Evolutionary conservation across 2,329 filamentous ascomycete species (phyloP), one percentile per base, ranked within the genome.

Genomic region (Ceratocystiopsis brevicomis): DNA sequence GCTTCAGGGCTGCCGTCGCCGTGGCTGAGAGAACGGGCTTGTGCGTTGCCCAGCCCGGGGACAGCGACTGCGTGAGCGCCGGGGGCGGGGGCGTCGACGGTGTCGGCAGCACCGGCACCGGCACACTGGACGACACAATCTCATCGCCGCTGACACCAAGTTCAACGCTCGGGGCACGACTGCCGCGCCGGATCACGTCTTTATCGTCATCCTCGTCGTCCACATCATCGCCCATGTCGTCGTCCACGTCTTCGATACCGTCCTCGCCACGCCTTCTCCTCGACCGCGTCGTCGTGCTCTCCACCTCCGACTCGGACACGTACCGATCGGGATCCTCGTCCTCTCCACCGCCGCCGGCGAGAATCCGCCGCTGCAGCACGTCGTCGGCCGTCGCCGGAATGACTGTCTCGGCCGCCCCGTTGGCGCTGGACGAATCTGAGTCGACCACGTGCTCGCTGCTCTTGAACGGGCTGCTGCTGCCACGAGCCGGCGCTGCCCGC

Each of bases 41-140:
- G 21, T 41, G 39, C 16, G 5, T 37, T 5, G 45, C 42, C 17
- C 42, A 12, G 10, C 42, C 45, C n/a, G 45, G 45, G 14, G 42
- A 44, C 17, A 44, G 38, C 14, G 45, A 44, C 45, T 36, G 40
- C 16, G 42, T 44, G 16, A 46, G 16, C 13, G 42, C 32, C 18
- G 36, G 9, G 19, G 33, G 10, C 36, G 16, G 18, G 25, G 2
- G 18, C 41, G 32, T 16, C 35, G 5, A 14, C 13, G n/a, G 18
- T 34, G 15, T 14, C 30, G 11, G 19, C 32, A 8, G 21, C 6
- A 9, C 16, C 16, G 14, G 14, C 35, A 17, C 9, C 37, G 12
- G 14, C 9, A 21, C 32, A 11, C 1, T 36, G 6, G n/a, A 30
- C 18, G 4, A n/a, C 6, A 18, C 38, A 12, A 39, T 17, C 11